Percentiles rank a stretch among this genome's conserved stretches.
phyloP scores from a whole-genome alignment of 2,329 filamentous ascomycete species.

The Metarhizium anisopliae region DNA sequence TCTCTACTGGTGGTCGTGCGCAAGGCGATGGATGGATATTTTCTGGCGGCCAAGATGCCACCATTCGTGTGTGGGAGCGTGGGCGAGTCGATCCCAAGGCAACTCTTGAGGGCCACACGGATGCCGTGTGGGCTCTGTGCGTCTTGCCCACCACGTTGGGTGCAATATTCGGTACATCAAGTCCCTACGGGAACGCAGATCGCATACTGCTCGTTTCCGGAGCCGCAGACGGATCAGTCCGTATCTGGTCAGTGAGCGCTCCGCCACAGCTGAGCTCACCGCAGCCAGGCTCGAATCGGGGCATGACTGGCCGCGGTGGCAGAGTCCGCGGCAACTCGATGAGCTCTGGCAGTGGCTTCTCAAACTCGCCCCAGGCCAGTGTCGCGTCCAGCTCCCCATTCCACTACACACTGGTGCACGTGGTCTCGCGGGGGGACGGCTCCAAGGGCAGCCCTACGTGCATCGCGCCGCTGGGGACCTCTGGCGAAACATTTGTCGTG shows the following conservation, averaged over 20 bases:
- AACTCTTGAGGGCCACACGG: slow-evolving; percentile 86
- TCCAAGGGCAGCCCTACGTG: slow-evolving; percentile 72
- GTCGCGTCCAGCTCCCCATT: slow-evolving; percentile 80
- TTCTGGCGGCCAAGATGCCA: slow-evolving; percentile 89
- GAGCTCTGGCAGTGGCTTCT: slow-evolving; percentile 87
- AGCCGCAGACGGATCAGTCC: slow-evolving; percentile 80
- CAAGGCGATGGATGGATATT: slow-evolving; percentile 97
- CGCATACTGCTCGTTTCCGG: slow-evolving; percentile 86
- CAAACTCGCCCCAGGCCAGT: slow-evolving; percentile 81
- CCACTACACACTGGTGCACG: slow-evolving; percentile 79
- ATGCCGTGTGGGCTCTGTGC: slow-evolving; percentile 92
- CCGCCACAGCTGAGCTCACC: slow-evolving; percentile 81
- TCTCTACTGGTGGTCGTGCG: slow-evolving; percentile 79
- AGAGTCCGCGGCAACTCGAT: slow-evolving; percentile 85
- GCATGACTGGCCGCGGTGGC: slow-evolving; percentile 50
- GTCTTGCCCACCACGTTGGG: slow-evolving; percentile 79
- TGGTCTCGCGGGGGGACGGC: slow-evolving; percentile 62
- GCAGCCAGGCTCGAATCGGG: slow-evolving; percentile 55
- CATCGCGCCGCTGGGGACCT: slow-evolving; percentile 77
- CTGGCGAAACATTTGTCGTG: slow-evolving; percentile 84
- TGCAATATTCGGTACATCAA: slow-evolving; percentile 68
- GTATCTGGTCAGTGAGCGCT: slow-evolving; percentile 89
- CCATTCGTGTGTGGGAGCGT: slow-evolving; percentile 90
- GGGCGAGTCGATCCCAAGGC: slow-evolving; percentile 92
- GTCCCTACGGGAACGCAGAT: slow-evolving; percentile 70